These are phyloP conservation scores for Heliamphora exappendiculata DNA, from an alignment of 148 eudicot genomes.

Conservation along the genomic window DNA sequence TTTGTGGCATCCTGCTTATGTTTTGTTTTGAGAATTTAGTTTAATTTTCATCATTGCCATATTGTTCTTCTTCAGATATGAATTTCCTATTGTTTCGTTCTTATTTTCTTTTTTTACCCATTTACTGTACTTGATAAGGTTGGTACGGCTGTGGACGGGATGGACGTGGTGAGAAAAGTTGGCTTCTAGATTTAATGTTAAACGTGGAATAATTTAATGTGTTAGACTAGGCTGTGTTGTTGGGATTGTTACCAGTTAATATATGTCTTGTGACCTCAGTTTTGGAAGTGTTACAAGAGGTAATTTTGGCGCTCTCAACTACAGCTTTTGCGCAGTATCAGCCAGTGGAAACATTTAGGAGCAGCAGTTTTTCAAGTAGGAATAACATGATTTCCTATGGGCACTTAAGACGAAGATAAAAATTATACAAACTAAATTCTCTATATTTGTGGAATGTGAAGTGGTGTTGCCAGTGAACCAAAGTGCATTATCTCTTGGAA, in stretches of 20 bases:
- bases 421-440: not conserved
- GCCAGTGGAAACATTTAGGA: not conserved
- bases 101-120: not conserved
- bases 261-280: not conserved
- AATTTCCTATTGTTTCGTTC: not conserved
- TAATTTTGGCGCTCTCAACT: not conserved
- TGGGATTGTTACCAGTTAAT: not conserved
- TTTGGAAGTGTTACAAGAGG: not conserved
- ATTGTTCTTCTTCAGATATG: not conserved
- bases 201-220: not conserved
- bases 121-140: not conserved
- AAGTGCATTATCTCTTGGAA: not conserved
- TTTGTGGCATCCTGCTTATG: not conserved
- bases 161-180: not conserved
- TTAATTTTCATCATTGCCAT: not conserved
- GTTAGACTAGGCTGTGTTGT: not conserved
- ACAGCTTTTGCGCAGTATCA: not conserved
- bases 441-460: not conserved
- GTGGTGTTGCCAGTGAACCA: not conserved
- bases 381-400: not conserved
- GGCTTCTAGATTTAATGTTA: not conserved
- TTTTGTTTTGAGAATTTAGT: not conserved
- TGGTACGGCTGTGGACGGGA: not conserved
- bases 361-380: not conserved
- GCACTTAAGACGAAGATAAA: not conserved